Base-by-base conservation (phyloP, 768 basidiomycete species). In the Lyophyllum decastes region DNA sequence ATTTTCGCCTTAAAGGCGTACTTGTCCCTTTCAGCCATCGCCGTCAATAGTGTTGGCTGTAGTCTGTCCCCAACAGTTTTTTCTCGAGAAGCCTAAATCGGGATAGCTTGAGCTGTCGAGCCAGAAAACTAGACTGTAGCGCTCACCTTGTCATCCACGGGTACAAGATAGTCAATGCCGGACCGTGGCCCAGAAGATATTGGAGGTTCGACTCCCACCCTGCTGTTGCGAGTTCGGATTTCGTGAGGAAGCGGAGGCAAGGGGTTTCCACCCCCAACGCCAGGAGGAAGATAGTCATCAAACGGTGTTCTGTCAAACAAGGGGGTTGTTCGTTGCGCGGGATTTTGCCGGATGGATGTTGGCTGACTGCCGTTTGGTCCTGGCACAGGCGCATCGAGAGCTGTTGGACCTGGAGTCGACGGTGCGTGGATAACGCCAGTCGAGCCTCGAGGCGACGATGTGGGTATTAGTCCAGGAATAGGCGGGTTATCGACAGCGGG, bases 11-110 rank as follows among this genome's bases (percentile, higher is more conserved):
- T 82, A 25, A 62, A 49, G 0, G 76, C 74, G 55, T 77, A 83
- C 54, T 80, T 84, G 22, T 70, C 67, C 53, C 75, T 76, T 62
- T 86, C 81, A 0, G n/a, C 12, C 7, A 63, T 64, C 1, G 88
- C 88, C 2, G 73, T 67, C 0, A 72, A 59, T 2, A 89, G 66
- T 0, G 86, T 89, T 3, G 84, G 83, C 17, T 73, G 43, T 4
- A 90, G 67, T 4, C 88, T 79, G 51, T 86, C 81, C 9, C 75
- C 74, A 0, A 86, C 68, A 0, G 80, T 82, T 54, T 63, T 75
- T 26, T 69, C 72, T 24, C 63, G 63, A 47, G 58, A 34, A 30
- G 60, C 40, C 64, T 64, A 52, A 33, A 52, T 58, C 52, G 51
- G 27, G 26, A 17, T 48, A 19, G 55, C 19, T 21, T 27, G 9